Evolutionary conservation across 352 stramenopile species (phyloP).

Genomic region (Pythium volutum): DNA sequence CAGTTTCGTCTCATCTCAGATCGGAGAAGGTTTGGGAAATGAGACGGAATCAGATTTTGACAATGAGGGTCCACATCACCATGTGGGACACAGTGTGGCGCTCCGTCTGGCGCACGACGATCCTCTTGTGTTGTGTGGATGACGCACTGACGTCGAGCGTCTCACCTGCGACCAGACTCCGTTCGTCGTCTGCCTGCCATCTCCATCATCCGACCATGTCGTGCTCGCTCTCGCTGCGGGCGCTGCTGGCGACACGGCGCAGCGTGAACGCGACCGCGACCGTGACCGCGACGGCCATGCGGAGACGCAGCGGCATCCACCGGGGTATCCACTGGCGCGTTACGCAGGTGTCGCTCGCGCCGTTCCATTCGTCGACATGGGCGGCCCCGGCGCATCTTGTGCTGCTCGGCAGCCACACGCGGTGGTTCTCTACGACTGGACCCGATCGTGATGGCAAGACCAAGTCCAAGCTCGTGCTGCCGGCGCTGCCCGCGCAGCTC

Average conservation of each 20-base stretch:
- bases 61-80: background rate
- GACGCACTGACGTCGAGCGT: slow-evolving; percentile 3
- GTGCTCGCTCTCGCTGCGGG: slow-evolving; percentile 18
- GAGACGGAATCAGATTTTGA: background rate
- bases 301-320: slow-evolving; percentile 14
- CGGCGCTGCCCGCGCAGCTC: slow-evolving; percentile 11
- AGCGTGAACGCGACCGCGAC: background rate
- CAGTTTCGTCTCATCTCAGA: slow-evolving; percentile 11
- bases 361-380: slow-evolving; percentile 12
- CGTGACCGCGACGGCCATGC: background rate
- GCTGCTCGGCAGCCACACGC: background rate
- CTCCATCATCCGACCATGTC: slow-evolving; percentile 8
- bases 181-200: background rate
- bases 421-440: background rate
- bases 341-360: background rate
- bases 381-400: background rate
- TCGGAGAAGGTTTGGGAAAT: background rate
- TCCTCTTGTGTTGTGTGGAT: background rate
- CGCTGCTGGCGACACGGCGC: slow-evolving; percentile 17
- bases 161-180: background rate
- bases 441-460: background rate
- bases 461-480: slow-evolving; percentile 8
- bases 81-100: background rate
- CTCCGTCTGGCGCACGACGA: background rate
- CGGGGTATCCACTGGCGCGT: slow-evolving; percentile 14